Percentiles rank a stretch among this genome's conserved stretches.
phyloP scores from a whole-genome alignment of 2,329 filamentous ascomycete genomes.

The Pseudopyricularia cyperi region DNA sequence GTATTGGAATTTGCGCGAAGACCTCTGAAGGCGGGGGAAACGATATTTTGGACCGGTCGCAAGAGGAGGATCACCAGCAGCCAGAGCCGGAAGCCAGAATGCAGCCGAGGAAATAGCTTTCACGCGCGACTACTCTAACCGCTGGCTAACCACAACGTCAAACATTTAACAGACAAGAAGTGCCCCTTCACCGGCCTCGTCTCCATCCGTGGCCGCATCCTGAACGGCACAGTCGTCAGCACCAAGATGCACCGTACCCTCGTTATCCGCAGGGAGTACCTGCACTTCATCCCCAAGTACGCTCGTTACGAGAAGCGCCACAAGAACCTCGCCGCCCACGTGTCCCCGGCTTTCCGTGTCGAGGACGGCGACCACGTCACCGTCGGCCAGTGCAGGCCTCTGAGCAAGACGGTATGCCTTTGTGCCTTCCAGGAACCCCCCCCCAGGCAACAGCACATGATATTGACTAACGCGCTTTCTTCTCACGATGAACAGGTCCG shows the following conservation, averaged over 20 bases:
- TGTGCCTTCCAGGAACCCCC: neutral
- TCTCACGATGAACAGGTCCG: constrained; percentile 60
- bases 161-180: constrained; percentile 75
- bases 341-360: constrained; percentile 99
- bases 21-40: neutral
- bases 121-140: neutral
- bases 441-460: neutral
- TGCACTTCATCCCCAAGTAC: constrained; percentile 99
- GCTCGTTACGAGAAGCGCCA: constrained; percentile 99
- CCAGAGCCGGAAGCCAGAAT: neutral
- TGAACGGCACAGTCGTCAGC: constrained; percentile 96
- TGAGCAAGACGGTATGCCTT: constrained; percentile 93
- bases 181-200: constrained; percentile 99
- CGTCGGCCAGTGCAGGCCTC: constrained; percentile 97
- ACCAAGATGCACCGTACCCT: constrained; percentile 99
- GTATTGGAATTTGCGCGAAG: neutral
- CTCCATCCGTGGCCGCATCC: constrained; percentile 99
- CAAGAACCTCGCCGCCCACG: constrained; percentile 99
- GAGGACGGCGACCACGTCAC: constrained; percentile 99
- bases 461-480: neutral
- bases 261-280: constrained; percentile 99
- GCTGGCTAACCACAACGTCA: neutral
- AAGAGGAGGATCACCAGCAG: neutral
- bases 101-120: neutral
- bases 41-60: neutral